Evolutionary conservation across 441 rosid species (phyloP).

Genomic region (Pelargonium myrrhifolium): DNA sequence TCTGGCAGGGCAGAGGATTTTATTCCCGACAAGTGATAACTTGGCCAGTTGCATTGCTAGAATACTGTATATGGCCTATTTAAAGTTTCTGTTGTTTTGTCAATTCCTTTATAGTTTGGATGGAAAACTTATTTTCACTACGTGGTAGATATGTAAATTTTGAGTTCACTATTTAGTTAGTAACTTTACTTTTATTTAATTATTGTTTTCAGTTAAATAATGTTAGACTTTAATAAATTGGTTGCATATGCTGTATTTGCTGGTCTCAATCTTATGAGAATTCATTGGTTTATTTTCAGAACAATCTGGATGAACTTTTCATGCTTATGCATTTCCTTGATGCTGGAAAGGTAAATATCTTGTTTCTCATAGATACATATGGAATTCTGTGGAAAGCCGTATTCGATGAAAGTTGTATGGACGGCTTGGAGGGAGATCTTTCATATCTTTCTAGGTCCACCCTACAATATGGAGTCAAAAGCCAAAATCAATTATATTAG

Average conservation of each 20-base stretch:
- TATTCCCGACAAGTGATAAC: no score
- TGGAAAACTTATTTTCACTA: background rate
- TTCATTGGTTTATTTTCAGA: conserved; percentile 50
- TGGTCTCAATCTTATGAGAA: conserved; percentile 22
- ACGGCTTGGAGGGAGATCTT: background rate
- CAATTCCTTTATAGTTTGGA: background rate
- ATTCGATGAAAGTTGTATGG: background rate
- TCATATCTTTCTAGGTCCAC: background rate
- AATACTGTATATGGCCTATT: no score
- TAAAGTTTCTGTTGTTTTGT: no score
- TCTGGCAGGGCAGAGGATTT: no score
- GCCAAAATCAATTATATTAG: background rate
- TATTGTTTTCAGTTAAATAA: background rate
- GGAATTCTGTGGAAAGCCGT: background rate
- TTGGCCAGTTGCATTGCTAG: no score
- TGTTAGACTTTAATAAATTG: background rate
- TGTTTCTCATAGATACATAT: conserved; percentile 1
- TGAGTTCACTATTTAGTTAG: background rate
- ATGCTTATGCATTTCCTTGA: conserved; percentile 99
- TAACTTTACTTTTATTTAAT: background rate
- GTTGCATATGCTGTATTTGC: conserved; percentile 1
- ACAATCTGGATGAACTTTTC: conserved; percentile 98
- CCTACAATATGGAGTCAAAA: background rate
- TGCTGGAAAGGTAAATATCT: conserved; percentile 84
- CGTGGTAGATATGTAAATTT: background rate